Evolutionary conservation across 345 rosid genomes (phyloP).

Genomic region (Lumnitzera littorea): DNA sequence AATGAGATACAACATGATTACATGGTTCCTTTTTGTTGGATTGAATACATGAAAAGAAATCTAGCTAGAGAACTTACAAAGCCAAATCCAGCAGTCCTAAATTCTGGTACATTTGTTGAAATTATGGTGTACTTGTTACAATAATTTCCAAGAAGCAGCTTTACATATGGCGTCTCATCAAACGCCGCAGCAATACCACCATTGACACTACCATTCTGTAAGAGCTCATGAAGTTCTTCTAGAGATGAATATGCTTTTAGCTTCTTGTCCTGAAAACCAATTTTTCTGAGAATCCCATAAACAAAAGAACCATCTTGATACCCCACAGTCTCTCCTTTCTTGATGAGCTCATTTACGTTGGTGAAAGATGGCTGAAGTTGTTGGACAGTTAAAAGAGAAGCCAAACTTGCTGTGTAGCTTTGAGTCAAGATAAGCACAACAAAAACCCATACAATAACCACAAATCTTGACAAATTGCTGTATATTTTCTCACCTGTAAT

Average conservation of each 20-base stretch:
- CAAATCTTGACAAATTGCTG: background rate
- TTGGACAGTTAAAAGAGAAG: no score
- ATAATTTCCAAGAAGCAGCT: conserved; percentile 14
- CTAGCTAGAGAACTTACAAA: conserved; percentile 17
- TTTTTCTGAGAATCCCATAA: background rate
- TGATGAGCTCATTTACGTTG: no score
- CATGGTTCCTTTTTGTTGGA: no score
- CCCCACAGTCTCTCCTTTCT: conserved; percentile 10
- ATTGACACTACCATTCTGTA: conserved; percentile 15
- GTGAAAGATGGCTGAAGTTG: no score
- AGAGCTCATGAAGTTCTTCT: conserved; percentile 3
- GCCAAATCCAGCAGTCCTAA: conserved; percentile 27
- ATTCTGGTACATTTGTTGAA: conserved; percentile 7
- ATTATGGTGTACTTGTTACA: conserved; percentile 16
- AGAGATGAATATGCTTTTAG: background rate
- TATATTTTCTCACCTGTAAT: conserved; percentile 16
- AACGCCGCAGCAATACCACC: conserved; percentile 31
- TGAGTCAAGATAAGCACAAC: conserved; percentile 14
- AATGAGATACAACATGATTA: no score
- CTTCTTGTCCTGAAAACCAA: conserved; percentile 1
- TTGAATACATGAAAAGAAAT: background rate
- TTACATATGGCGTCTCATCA: conserved; percentile 22
- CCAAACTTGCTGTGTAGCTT: conserved; percentile 20
- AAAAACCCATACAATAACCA: conserved; percentile 18
- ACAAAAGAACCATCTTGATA: conserved; percentile 17